A percentile compares a stretch with the other conserved stretches of the same genome.
Conservation (phyloP, 2,329 filamentous ascomycete genomes). For the Daldinia sp. region DNA sequence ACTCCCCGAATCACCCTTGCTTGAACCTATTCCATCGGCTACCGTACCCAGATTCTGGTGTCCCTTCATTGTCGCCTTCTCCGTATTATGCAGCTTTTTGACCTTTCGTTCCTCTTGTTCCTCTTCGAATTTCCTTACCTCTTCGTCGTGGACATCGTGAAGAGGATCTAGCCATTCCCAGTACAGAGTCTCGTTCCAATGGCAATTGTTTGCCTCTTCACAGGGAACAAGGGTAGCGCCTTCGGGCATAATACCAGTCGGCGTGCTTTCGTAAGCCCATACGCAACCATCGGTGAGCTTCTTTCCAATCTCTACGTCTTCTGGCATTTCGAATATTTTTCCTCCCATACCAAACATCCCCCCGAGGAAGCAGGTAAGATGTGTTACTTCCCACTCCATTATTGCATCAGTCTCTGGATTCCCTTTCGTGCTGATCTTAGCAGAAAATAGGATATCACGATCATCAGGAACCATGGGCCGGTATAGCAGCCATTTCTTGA, state of each 20-base stretch:
- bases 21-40: constrained; percentile 1
- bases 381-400: constrained; percentile 67
- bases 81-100: constrained; percentile 36
- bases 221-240: constrained; percentile 59
- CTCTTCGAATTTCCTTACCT: constrained; percentile 54
- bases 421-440: constrained; percentile 62
- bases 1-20: constrained; percentile 2
- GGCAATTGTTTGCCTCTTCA: constrained; percentile 55
- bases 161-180: constrained; percentile 58
- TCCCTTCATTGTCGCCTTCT: constrained; percentile 41
- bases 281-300: constrained; percentile 74
- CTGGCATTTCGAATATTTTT: constrained; percentile 65
- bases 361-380: constrained; percentile 73
- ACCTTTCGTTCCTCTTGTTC: constrained; percentile 52
- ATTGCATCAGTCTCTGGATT: constrained; percentile 51
- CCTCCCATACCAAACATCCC: constrained; percentile 74
- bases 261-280: constrained; percentile 71
- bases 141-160: constrained; percentile 52
- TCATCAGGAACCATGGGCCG: constrained; percentile 75
- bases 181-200: constrained; percentile 63
- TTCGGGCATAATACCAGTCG: constrained; percentile 73
- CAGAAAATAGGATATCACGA: constrained; percentile 77
- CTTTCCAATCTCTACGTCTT: constrained; percentile 69
- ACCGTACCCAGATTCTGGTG: constrained; percentile 23
- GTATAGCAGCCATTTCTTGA: constrained; percentile 78